phyloP scores from a whole-genome alignment of 2,329 filamentous ascomycete species.

The Aspergillus glaucus region DNA sequence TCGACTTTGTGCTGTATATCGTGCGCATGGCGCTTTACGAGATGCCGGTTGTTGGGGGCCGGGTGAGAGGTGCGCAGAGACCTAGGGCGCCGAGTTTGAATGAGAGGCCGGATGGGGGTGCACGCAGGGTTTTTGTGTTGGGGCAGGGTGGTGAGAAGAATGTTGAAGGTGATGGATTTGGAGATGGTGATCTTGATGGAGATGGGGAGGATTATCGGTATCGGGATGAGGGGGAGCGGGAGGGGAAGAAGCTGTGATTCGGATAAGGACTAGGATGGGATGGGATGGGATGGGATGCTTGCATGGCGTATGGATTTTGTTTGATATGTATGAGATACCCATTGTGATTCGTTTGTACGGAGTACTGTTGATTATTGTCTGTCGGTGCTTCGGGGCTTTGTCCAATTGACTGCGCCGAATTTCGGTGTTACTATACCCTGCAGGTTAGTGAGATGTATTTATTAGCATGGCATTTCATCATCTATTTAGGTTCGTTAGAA shows the following conservation, averaged over 20 bases:
- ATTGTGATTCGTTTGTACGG: slow-evolving; percentile 4
- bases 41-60: slow-evolving; percentile 54
- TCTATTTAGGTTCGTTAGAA: no score
- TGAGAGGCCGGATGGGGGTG: slow-evolving; percentile 48
- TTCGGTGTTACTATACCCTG: no score
- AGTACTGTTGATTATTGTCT: slow-evolving; percentile 1
- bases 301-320: neutral
- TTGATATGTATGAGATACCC: slow-evolving; percentile 8
- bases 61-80: slow-evolving; percentile 53
- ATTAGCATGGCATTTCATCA: no score
- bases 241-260: no score
- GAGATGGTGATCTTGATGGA: slow-evolving; percentile 1
- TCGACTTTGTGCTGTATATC: slow-evolving; percentile 58
- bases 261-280: no score
- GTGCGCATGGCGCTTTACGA: slow-evolving; percentile 54
- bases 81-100: slow-evolving; percentile 58
- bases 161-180: slow-evolving; percentile 6
- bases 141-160: slow-evolving; percentile 9
- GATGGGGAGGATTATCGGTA: neutral
- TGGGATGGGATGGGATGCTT: neutral
- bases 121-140: slow-evolving; percentile 23
- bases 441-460: no score
- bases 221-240: neutral
- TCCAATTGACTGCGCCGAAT: no score
- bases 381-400: no score